A percentile compares a stretch with the other conserved stretches of the same genome.
Evolutionary conservation across 2,329 filamentous ascomycete species (phyloP).

Genomic region (Cytospora mali): DNA sequence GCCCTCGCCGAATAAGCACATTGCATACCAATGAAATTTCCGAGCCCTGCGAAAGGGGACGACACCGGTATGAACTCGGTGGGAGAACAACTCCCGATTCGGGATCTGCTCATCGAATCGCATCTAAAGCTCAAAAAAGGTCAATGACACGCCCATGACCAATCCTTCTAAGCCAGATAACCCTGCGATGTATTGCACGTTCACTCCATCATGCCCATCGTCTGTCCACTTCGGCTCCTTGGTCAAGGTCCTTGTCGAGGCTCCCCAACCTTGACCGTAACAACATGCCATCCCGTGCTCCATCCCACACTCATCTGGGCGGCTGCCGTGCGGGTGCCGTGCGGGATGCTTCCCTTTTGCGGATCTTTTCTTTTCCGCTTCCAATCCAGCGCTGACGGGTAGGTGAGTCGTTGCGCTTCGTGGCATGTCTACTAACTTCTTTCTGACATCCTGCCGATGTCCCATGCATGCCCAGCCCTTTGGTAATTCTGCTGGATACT

Average conservation of each 20-base stretch:
- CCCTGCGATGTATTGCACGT: slow-evolving; percentile 21
- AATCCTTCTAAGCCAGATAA: neutral
- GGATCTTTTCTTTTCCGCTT: slow-evolving; percentile 14
- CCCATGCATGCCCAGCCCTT: slow-evolving; percentile 15
- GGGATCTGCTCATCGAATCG: neutral
- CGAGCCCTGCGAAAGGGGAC: neutral
- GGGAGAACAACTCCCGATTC: neutral
- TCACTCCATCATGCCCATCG: slow-evolving; percentile 15
- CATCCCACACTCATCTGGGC: slow-evolving; percentile 15
- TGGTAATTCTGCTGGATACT: slow-evolving; percentile 5
- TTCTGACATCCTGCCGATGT: slow-evolving; percentile 20
- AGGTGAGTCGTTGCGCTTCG: slow-evolving; percentile 5
- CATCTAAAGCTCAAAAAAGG: neutral
- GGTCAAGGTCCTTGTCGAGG: slow-evolving; percentile 2
- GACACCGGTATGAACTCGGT: neutral
- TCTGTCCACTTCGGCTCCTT: slow-evolving; percentile 8
- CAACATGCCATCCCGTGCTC: slow-evolving; percentile 20
- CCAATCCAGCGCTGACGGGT: slow-evolving; percentile 10
- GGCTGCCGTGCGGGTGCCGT: too few species aligned
- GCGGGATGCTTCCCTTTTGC: slow-evolving; percentile 14
- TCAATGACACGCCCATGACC: neutral
- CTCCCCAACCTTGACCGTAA: slow-evolving; percentile 10
- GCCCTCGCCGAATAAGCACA: neutral
- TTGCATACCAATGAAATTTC: neutral
- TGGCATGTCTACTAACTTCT: slow-evolving; percentile 23